Evolutionary conservation across 352 stramenopile genomes (phyloP), one percentile per base, ranked within the genome.

Genomic region (Globisporangium solare): DNA sequence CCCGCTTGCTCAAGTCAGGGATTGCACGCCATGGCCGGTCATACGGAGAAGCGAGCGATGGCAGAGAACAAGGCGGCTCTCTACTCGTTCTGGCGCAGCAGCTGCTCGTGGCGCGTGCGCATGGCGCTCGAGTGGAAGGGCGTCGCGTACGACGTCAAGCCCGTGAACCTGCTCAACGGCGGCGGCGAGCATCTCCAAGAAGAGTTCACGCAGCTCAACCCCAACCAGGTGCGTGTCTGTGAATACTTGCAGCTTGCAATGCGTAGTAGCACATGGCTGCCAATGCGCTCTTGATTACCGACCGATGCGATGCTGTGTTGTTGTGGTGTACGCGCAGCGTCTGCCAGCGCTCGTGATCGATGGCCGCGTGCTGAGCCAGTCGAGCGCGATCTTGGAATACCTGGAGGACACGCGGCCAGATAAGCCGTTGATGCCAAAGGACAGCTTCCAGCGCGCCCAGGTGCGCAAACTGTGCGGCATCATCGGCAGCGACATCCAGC

Each of bases 371-470:
- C 67, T 94, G 6, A 78, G 83, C 39, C 92, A 98, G 63, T 97
- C n/a, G n/a, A 61, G 87, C 31, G 88, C 91, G 14, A 98, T 98
- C 55, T 76, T 98, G 58, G 90, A 98, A 63, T 98, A 97, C 64
- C 64, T 98, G 13, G 91, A 98, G 42, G 77, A 92, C 53, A 86
- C 76, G 24, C 91, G 86, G 63, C 71, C 86, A 1, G 58, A 80
- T 54, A 66, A 73, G 31, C 66, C 73, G 27, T 60, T 97, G 48
- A 67, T 97, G 51, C 92, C 91, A 6, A 60, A 57, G 12, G 82
- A 96, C 58, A 61, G 71, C 7, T 61, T 89, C 40, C 64, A 81
- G n/a, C 79, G 85, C 24, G 83, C 85, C 17, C 76, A 84, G 20
- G 87, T 92, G 24, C 82, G 85, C 66, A 92, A 95, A 63, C 72